A percentile compares a stretch with the other conserved stretches of the same genome.
Evolutionary conservation across 2,329 filamentous ascomycete species (phyloP).

Genomic region (Ophiosphaerella narmari): DNA sequence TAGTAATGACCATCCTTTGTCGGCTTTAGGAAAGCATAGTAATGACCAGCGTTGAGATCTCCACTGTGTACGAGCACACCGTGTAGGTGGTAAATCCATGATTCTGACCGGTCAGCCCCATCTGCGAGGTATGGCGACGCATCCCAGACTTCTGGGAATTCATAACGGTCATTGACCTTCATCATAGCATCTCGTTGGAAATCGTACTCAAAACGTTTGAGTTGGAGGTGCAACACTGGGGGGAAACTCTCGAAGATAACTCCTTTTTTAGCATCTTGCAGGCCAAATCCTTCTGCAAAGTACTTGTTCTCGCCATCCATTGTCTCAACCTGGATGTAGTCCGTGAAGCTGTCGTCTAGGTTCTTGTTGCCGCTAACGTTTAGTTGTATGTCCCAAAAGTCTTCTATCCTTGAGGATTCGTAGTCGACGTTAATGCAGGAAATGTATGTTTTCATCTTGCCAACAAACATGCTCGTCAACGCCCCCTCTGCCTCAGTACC

Average conservation of each 20-base stretch:
- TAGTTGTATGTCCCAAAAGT: slow-evolving; percentile 98
- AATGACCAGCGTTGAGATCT: slow-evolving; percentile 95
- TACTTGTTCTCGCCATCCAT: slow-evolving; percentile 99
- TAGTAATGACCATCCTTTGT: slow-evolving; percentile 93
- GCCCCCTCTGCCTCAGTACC: slow-evolving; percentile 89
- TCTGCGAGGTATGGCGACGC: slow-evolving; percentile 85
- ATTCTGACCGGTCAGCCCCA: slow-evolving; percentile 82
- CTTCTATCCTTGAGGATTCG: slow-evolving; percentile 92
- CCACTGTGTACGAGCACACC: slow-evolving; percentile 96
- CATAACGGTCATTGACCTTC: slow-evolving; percentile 95
- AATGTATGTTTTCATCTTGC: slow-evolving; percentile 98
- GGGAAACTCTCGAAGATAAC: slow-evolving; percentile 97
- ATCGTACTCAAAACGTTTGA: slow-evolving; percentile 98
- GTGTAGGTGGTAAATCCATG: slow-evolving; percentile 91
- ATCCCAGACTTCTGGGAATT: slow-evolving; percentile 84
- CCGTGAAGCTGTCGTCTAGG: slow-evolving; percentile 89
- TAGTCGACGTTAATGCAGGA: slow-evolving; percentile 98
- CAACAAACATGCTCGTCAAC: slow-evolving; percentile 88
- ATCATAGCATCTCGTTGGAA: slow-evolving; percentile 96
- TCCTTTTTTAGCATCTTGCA: slow-evolving; percentile 96
- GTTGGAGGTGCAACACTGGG: slow-evolving; percentile 88
- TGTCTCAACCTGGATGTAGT: slow-evolving; percentile 95
- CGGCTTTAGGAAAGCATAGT: slow-evolving; percentile 93
- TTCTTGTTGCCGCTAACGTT: slow-evolving; percentile 95
- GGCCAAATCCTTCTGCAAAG: slow-evolving; percentile 85